A percentile compares a stretch with the other conserved stretches of the same genome.
Conservation (phyloP, 129 eudicot species). For the Tanacetum coccineum region DNA sequence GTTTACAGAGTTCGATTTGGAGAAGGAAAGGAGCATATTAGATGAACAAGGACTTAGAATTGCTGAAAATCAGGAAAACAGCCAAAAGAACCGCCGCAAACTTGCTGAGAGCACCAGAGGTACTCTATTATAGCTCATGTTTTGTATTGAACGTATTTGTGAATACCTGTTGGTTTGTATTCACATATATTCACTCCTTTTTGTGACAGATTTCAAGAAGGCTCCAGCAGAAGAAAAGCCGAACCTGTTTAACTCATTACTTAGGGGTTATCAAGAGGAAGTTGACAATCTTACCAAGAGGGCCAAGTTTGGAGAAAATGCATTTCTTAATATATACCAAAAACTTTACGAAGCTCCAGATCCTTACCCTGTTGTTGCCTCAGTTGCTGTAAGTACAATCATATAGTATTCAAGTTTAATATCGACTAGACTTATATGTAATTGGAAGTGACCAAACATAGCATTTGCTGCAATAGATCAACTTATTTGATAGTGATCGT, state of each 20-base stretch:
- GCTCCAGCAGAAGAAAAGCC: conserved; percentile 84
- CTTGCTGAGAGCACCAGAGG: conserved; percentile 99
- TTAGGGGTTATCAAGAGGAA: conserved; percentile 94
- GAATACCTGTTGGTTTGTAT: not conserved
- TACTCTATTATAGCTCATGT: conserved; percentile 18
- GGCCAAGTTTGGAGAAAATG: conserved; percentile 98
- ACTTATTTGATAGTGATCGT: not conserved
- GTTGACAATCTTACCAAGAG: conserved; percentile 96
- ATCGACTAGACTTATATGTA: not conserved
- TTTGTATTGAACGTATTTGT: not conserved
- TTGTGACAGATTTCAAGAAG: conserved; percentile 78
- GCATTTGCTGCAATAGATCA: conserved; percentile 4
- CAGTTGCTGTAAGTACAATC: conserved; percentile 67
- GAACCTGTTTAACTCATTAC: conserved; percentile 68
- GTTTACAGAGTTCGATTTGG: conserved; percentile 87
- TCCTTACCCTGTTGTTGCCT: conserved; percentile 84
- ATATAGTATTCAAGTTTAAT: conserved; percentile 3
- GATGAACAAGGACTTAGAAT: conserved; percentile 98
- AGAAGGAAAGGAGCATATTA: conserved; percentile 80
- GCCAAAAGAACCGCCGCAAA: conserved; percentile 95
- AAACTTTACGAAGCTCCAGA: conserved; percentile 98
- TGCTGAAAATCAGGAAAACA: conserved; percentile 98
- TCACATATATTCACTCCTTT: not conserved
- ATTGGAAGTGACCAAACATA: not conserved
- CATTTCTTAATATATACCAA: conserved; percentile 91